Evolutionary conservation across 2,329 filamentous ascomycete species (phyloP).

Genomic region (Cadophora sp.): DNA sequence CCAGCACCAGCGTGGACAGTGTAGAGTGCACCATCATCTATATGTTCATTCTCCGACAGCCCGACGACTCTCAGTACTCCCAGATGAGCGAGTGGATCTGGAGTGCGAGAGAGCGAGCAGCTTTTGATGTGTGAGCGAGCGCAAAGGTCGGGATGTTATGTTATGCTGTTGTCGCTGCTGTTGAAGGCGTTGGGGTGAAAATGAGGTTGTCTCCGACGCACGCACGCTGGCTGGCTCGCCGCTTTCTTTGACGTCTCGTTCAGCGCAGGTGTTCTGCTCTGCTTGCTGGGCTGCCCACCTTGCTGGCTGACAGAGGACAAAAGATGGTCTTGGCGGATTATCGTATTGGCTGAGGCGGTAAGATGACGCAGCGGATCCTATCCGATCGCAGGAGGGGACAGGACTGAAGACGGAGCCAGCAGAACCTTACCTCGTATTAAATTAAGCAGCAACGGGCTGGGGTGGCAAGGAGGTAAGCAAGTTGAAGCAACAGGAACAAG

Average conservation of each 20-base stretch:
- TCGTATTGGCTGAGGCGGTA: background rate
- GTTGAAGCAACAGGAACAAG: background rate
- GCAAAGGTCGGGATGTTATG: background rate
- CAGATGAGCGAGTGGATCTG: conserved; percentile 21
- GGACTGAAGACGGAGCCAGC: background rate
- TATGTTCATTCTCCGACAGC: conserved; percentile 2
- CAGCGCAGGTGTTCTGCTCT: background rate
- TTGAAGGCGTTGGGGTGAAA: background rate
- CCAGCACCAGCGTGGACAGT: conserved; percentile 18
- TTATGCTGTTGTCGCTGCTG: background rate
- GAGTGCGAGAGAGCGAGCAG: background rate
- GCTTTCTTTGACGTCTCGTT: background rate
- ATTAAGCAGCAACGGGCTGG: background rate
- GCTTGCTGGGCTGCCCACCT: background rate
- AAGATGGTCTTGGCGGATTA: background rate
- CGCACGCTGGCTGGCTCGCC: background rate
- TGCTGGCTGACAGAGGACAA: background rate
- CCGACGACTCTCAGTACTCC: conserved; percentile 16
- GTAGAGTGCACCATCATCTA: conserved; percentile 13
- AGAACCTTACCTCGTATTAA: conserved; percentile 1
- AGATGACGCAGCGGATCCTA: conserved; percentile 11
- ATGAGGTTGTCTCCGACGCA: conserved; percentile 8
- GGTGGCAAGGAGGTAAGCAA: background rate
- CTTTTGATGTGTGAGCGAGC: background rate
- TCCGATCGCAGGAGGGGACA: background rate